Conservation (phyloP, 73 alveolate genomes). For the Paramecium octaurelia region DNA sequence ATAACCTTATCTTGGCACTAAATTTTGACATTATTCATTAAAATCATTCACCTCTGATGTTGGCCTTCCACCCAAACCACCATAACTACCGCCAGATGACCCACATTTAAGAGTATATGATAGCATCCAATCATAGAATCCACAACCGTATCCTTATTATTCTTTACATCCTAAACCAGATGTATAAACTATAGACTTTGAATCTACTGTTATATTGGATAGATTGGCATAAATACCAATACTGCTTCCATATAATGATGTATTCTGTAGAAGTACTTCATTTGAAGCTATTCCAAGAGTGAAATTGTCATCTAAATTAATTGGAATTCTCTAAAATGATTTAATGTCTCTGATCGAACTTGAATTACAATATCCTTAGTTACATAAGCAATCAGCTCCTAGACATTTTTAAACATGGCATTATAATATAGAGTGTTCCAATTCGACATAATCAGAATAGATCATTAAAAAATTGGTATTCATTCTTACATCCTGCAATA, state of each 20-base stretch:
- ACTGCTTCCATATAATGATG: background rate
- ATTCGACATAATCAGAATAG: background rate
- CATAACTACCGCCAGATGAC: constrained; percentile 17
- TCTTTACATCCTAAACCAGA: background rate
- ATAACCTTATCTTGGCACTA: background rate
- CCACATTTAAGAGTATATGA: background rate
- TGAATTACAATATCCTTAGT: background rate
- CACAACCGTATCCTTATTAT: background rate
- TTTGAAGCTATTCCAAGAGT: background rate
- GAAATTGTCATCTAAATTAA: background rate
- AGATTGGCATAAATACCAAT: background rate
- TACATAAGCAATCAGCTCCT: background rate
- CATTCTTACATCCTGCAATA: background rate
- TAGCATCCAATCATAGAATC: background rate
- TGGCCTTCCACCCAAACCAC: constrained; percentile 5
- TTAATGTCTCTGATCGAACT: background rate
- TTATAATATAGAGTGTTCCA: background rate
- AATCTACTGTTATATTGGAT: background rate
- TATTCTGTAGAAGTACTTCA: background rate
- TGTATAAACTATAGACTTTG: background rate
- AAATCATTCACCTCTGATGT: background rate
- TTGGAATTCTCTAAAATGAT: background rate
- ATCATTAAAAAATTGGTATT: background rate
- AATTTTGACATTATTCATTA: background rate
- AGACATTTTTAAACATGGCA: background rate